Evolutionary conservation across 306 rosid genomes (phyloP).

Genomic region (Biancaea sappan): DNA sequence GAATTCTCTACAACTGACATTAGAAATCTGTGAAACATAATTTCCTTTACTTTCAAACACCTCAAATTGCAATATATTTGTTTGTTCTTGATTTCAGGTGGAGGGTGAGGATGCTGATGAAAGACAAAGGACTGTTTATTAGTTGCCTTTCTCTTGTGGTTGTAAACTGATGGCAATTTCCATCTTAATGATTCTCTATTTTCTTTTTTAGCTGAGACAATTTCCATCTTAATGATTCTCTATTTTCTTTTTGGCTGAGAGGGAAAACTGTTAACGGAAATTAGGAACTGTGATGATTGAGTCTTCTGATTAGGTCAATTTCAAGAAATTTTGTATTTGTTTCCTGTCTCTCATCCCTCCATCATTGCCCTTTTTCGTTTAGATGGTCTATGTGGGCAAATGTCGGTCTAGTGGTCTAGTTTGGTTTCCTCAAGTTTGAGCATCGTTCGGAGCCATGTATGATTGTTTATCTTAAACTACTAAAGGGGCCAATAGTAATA

Average conservation of each 20-base stretch:
- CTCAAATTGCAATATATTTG: slow-evolving; percentile 13
- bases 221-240: background rate
- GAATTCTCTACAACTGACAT: background rate
- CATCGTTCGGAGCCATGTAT: too few species aligned
- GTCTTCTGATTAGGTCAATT: slow-evolving; percentile 12
- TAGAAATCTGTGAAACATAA: background rate
- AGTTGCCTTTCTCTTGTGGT: slow-evolving; percentile 24
- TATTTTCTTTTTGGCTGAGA: background rate
- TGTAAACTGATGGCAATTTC: background rate
- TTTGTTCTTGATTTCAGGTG: slow-evolving; percentile 42
- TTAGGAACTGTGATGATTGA: slow-evolving; percentile 27
- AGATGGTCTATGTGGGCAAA: slow-evolving; percentile 4
- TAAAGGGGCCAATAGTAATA: too few species aligned
- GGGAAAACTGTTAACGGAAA: background rate
- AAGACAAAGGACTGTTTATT: slow-evolving; percentile 57
- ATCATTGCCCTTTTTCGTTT: background rate
- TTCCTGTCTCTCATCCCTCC: background rate
- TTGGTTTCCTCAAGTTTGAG: too few species aligned
- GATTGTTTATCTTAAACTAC: too few species aligned
- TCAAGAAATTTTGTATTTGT: background rate
- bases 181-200: background rate
- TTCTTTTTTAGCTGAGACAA: background rate
- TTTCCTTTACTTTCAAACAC: background rate
- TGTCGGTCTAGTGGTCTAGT: background rate
- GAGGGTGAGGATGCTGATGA: slow-evolving; percentile 54